A percentile compares a stretch with the other conserved stretches of the same genome.
phyloP scores from a whole-genome alignment of 192 early-diverging fungal genomes.

The Pilaira anomala region DNA sequence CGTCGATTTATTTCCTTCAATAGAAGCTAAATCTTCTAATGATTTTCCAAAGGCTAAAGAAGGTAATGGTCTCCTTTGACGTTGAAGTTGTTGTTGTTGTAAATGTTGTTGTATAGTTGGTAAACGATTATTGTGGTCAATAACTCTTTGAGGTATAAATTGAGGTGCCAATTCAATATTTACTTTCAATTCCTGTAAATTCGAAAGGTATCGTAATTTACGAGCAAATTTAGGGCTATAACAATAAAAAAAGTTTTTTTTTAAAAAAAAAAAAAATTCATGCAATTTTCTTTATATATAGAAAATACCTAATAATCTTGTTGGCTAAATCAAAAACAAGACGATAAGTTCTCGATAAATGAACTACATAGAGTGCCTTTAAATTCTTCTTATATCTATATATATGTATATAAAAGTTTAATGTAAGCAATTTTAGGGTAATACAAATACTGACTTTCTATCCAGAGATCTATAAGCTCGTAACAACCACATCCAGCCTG shows the following conservation, averaged over 20 bases:
- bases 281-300: conserved; percentile 3
- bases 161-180: conserved; percentile 72
- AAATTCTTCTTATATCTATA: conserved; percentile 94
- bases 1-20: conserved; percentile 7
- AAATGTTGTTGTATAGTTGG: not conserved
- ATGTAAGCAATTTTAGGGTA: not conserved
- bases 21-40: conserved; percentile 52
- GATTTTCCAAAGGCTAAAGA: conserved; percentile 66
- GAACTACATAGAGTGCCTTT: conserved; percentile 88
- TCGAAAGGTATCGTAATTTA: conserved; percentile 81
- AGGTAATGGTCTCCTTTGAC: not conserved
- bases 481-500: conserved; percentile 81
- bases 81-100: not conserved
- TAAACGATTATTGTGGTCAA: conserved; percentile 44
- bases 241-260: too few relatives aligned
- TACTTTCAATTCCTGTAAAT: conserved; percentile 61
- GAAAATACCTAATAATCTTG: conserved; percentile 72
- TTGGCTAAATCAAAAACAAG: conserved; percentile 84
- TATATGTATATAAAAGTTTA: too few relatives aligned
- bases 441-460: conserved; percentile 53
- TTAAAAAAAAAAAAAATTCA: not conserved
- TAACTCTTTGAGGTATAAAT: conserved; percentile 69
- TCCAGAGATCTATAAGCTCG: conserved; percentile 79
- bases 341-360: conserved; percentile 82
- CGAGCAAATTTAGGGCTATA: conserved; percentile 84